Conservation (phyloP, 495 filamentous ascomycete genomes). For the Peziza echinospora region DNA sequence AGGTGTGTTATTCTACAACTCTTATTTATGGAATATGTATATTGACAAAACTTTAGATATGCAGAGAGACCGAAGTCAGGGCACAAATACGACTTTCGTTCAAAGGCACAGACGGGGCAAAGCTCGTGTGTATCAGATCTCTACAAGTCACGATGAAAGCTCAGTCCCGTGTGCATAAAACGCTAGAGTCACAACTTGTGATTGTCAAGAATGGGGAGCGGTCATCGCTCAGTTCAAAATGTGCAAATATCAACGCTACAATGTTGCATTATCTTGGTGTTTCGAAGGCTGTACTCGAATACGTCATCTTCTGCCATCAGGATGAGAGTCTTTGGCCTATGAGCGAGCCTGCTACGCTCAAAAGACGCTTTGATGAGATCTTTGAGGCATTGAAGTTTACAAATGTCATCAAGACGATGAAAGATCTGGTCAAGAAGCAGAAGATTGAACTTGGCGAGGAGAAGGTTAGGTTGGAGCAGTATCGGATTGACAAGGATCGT, state of each 20-base stretch:
- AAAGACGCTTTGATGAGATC: slow-evolving; percentile 91
- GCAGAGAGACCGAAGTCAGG: slow-evolving; percentile 69
- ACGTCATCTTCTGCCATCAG: slow-evolving; percentile 95
- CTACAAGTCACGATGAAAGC: slow-evolving; percentile 76
- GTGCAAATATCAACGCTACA: slow-evolving; percentile 57
- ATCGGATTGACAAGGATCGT: slow-evolving; percentile 69
- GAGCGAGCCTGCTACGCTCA: slow-evolving; percentile 65
- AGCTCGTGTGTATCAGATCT: slow-evolving; percentile 60
- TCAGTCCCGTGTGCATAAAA: slow-evolving; percentile 44
- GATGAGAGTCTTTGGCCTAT: slow-evolving; percentile 96
- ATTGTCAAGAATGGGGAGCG: slow-evolving; percentile 65
- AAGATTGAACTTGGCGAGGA: slow-evolving; percentile 47
- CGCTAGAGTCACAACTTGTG: slow-evolving; percentile 54
- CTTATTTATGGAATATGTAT: slow-evolving; percentile 7
- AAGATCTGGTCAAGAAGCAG: slow-evolving; percentile 58
- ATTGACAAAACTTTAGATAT: slow-evolving; percentile 31
- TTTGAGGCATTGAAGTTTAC: slow-evolving; percentile 95
- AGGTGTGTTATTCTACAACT: slow-evolving; percentile 25
- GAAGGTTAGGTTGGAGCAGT: slow-evolving; percentile 49
- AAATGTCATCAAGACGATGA: slow-evolving; percentile 90
- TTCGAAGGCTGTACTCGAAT: slow-evolving; percentile 69
- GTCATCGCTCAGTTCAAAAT: slow-evolving; percentile 49
- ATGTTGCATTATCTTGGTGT: slow-evolving; percentile 80
- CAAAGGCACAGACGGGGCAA: slow-evolving; percentile 46
- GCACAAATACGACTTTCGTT: slow-evolving; percentile 85